Conservation (phyloP, 106 monocot genomes). For the Dendrobium huoshanense region DNA sequence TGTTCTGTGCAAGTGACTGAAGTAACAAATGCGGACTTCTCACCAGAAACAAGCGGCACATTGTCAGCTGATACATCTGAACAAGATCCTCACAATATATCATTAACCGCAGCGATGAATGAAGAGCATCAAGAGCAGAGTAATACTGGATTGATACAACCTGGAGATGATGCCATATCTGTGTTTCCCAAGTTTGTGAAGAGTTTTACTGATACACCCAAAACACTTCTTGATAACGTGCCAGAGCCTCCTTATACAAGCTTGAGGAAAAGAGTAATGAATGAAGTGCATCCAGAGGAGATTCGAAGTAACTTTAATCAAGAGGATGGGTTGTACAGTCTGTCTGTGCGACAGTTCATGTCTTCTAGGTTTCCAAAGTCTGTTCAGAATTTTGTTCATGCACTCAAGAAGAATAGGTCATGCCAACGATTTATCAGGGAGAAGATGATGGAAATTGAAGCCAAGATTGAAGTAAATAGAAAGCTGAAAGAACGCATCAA, state of each 20-base stretch:
- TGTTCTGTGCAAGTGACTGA: slow-evolving; percentile 18
- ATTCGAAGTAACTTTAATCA: not conserved
- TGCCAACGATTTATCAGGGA: slow-evolving; percentile 79
- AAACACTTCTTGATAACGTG: no score
- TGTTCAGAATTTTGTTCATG: slow-evolving; percentile 61
- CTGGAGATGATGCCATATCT: not conserved
- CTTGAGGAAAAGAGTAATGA: not conserved
- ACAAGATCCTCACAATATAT: not conserved
- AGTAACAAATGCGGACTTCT: slow-evolving; percentile 1
- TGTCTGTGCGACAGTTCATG: not conserved
- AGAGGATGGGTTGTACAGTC: slow-evolving; percentile 13
- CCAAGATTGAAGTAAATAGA: slow-evolving; percentile 81
- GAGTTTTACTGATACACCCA: slow-evolving; percentile 57
- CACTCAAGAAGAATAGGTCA: slow-evolving; percentile 78
- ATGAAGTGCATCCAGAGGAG: not conserved
- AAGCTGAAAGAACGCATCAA: slow-evolving; percentile 62
- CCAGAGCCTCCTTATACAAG: slow-evolving; percentile 13
- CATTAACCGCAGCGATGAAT: not conserved
- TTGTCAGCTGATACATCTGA: slow-evolving; percentile 10
- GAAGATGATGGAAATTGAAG: slow-evolving; percentile 81
- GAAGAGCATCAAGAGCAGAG: not conserved
- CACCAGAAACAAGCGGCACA: slow-evolving; percentile 12
- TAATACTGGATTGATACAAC: slow-evolving; percentile 5
- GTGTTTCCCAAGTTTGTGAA: slow-evolving; percentile 26
- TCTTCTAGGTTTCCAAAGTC: slow-evolving; percentile 50